These are phyloP conservation scores for Straminergon stramineum DNA, from an alignment of 225 moss, liverwort and hornwort genomes.

Conservation along the genomic window DNA sequence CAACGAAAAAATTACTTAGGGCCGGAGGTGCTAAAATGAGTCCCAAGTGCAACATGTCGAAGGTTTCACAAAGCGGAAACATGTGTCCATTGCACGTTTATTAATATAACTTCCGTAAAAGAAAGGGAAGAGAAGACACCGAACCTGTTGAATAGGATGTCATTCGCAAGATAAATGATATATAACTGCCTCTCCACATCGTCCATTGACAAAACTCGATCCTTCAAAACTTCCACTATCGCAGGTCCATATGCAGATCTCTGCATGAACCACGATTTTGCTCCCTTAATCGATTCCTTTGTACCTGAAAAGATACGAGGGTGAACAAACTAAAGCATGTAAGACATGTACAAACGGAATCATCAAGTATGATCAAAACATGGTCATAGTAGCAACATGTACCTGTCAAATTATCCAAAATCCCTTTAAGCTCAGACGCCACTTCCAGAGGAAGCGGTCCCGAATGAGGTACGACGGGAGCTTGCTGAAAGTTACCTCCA, in stretches of 20 bases:
- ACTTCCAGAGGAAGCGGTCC: conserved; percentile 68
- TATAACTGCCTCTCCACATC: conserved; percentile 94
- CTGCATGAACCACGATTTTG: conserved; percentile 96
- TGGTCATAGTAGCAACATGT: background rate
- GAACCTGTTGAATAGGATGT: conserved; percentile 92
- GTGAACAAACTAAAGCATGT: background rate
- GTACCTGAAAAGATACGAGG: conserved; percentile 43
- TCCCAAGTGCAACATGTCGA: background rate
- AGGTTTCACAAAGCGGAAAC: background rate
- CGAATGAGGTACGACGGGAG: conserved; percentile 24
- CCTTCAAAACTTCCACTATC: conserved; percentile 76
- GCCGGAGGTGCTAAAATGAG: background rate
- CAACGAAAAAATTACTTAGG: background rate
- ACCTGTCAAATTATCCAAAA: conserved; percentile 78
- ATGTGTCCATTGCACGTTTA: background rate
- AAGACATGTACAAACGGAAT: background rate
- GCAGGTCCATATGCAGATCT: conserved; percentile 64
- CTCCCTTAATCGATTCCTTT: conserved; percentile 90
- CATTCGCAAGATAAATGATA: conserved; percentile 87
- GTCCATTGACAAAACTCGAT: conserved; percentile 69
- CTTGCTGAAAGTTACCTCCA: conserved; percentile 39
- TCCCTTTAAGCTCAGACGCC: conserved; percentile 57
- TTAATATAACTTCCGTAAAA: background rate
- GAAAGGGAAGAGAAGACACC: background rate
- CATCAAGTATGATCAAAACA: background rate